These are phyloP conservation scores for Cryomyces antarcticus DNA, from an alignment of 495 filamentous ascomycete genomes.

Conservation along the genomic window DNA sequence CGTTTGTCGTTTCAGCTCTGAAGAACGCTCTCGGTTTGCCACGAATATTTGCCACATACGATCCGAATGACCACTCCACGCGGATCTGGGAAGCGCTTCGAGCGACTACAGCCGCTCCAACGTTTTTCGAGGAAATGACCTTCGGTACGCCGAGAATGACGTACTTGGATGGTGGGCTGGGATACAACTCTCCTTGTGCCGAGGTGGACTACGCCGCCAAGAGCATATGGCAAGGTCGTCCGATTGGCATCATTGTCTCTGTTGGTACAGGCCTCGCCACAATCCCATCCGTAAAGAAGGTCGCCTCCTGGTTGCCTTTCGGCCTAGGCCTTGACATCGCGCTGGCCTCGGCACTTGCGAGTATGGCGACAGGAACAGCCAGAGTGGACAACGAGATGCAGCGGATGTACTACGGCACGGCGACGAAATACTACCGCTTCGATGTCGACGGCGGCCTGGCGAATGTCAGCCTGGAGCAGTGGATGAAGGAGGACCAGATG, in stretches of 20 bases:
- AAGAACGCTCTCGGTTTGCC: too few species aligned
- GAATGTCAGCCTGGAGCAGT: conserved; percentile 13
- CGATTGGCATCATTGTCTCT: conserved; percentile 13
- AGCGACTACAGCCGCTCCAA: conserved; percentile 15
- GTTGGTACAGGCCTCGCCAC: conserved; percentile 17
- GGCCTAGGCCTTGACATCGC: conserved; percentile 13
- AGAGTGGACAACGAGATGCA: conserved; percentile 16
- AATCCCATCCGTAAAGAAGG: conserved; percentile 12
- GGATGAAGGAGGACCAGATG: conserved; percentile 17
- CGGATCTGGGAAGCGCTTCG: conserved; percentile 4
- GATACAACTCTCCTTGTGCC: conserved; percentile 17
- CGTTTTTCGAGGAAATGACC: conserved; percentile 17
- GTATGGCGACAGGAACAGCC: conserved; percentile 14
- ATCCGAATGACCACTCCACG: too few species aligned
- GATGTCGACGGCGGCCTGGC: conserved; percentile 14
- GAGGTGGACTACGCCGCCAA: conserved; percentile 15
- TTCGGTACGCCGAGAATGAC: conserved; percentile 15
- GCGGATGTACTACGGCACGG: conserved; percentile 12
- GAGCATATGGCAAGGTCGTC: conserved; percentile 11
- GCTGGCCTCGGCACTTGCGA: conserved; percentile 11
- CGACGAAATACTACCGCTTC: conserved; percentile 13
- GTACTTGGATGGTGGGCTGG: conserved; percentile 16
- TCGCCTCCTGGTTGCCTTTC: conserved; percentile 14
- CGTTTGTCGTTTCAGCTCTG: too few species aligned
- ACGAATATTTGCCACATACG: too few species aligned